phyloP scores from a whole-genome alignment of 257 asterid species.

The Solanum dulcamara region DNA sequence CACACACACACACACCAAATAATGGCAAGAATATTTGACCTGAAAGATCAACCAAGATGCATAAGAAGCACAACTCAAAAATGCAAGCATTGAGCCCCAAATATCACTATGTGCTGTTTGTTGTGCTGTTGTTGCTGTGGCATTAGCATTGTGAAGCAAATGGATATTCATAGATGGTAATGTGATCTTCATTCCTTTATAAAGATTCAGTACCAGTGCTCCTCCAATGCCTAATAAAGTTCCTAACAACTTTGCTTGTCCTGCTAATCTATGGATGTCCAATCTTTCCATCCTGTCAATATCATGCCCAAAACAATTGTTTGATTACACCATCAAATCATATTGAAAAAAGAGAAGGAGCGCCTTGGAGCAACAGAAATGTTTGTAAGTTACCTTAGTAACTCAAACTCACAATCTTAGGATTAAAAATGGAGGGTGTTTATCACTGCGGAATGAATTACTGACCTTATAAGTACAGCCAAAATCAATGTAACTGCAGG shows the following conservation, averaged over 20 bases:
- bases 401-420: not conserved
- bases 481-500: slow-evolving; percentile 52
- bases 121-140: not conserved
- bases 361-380: not conserved
- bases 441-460: no score
- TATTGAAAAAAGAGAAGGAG: not conserved
- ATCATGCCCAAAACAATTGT: not conserved
- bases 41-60: slow-evolving; percentile 29
- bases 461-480: slow-evolving; percentile 35
- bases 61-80: slow-evolving; percentile 13
- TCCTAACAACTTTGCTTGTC: slow-evolving; percentile 25
- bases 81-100: slow-evolving; percentile 18
- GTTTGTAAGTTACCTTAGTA: no score
- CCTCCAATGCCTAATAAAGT: slow-evolving; percentile 22
- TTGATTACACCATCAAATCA: not conserved
- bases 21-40: slow-evolving; percentile 3
- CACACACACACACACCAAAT: not conserved
- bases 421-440: no score
- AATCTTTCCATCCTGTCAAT: slow-evolving; percentile 22
- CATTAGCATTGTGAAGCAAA: not conserved
- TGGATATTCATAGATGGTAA: slow-evolving; percentile 4
- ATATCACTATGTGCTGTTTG: not conserved
- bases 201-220: slow-evolving; percentile 23
- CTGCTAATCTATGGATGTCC: slow-evolving; percentile 3
- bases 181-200: slow-evolving; percentile 13